Conservation (phyloP, 78 protist species). For the Speleostelium caveatum region DNA sequence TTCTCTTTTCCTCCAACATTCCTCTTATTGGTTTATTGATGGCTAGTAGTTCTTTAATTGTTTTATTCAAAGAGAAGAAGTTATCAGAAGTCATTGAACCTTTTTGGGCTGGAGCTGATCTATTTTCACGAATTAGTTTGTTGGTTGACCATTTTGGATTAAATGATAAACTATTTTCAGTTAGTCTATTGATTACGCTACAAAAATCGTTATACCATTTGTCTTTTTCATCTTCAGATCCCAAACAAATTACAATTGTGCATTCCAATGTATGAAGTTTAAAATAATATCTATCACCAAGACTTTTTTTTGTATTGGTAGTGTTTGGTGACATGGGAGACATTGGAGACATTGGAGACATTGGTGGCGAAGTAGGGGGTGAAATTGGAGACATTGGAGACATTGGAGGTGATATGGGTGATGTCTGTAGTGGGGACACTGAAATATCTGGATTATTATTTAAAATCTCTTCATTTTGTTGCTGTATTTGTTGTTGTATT, state of each 20-base stretch:
- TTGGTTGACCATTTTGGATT: constrained; percentile 74
- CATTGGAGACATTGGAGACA: too few relatives aligned
- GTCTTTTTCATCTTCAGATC: constrained; percentile 36
- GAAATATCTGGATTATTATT: too few relatives aligned
- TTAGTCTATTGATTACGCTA: constrained; percentile 43
- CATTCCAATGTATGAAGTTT: constrained; percentile 61
- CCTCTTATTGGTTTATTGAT: constrained; percentile 30
- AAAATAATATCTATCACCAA: constrained; percentile 65
- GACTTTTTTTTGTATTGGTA: neutral
- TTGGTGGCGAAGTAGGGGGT: too few relatives aligned
- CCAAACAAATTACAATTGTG: constrained; percentile 50
- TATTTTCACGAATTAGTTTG: neutral
- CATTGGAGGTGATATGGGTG: too few relatives aligned
- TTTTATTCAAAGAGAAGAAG: constrained; percentile 15
- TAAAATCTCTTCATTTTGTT: too few relatives aligned
- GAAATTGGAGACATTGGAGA: too few relatives aligned
- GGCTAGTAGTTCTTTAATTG: constrained; percentile 39
- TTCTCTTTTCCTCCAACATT: neutral
- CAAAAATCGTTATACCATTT: constrained; percentile 44
- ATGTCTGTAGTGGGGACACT: too few relatives aligned
- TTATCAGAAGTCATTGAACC: constrained; percentile 8
- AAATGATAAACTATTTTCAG: constrained; percentile 54
- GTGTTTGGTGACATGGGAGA: neutral
- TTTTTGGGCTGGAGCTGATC: neutral
- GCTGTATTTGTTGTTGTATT: neutral